phyloP scores from a whole-genome alignment of 1,284 basidiomycete species.

The Amylostereum areolatum region DNA sequence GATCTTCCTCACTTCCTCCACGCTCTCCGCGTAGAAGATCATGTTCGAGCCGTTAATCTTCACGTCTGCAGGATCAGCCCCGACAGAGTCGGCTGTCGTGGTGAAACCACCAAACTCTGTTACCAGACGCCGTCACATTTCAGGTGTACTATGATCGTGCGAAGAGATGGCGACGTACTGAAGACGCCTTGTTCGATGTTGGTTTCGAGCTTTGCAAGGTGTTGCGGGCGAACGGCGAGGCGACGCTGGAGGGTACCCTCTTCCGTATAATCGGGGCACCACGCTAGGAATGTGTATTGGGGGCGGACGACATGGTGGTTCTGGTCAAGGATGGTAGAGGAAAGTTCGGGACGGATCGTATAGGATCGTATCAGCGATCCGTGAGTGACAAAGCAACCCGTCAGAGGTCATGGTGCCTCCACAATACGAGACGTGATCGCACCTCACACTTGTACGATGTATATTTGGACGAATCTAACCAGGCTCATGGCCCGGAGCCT shows the following conservation, averaged over 20 bases:
- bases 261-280: conserved; percentile 1
- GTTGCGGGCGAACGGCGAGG: neutral
- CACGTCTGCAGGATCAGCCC: neutral
- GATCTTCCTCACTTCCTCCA: conserved; percentile 18
- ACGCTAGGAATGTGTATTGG: neutral
- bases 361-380: too few relatives aligned
- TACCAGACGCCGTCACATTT: neutral
- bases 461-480: too few relatives aligned
- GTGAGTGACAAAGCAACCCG: too few relatives aligned
- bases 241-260: neutral
- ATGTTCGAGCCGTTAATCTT: conserved; percentile 22
- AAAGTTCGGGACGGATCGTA: too few relatives aligned
- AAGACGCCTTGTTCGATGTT: neutral
- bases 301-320: neutral
- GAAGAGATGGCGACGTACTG: neutral
- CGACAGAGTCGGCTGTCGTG: neutral
- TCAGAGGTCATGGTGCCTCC: too few relatives aligned
- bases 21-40: conserved; percentile 20
- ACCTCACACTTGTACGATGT: too few relatives aligned
- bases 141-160: neutral
- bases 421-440: too few relatives aligned
- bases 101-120: conserved; percentile 1
- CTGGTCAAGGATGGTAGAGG: too few relatives aligned
- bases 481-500: too few relatives aligned
- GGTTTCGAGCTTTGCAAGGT: neutral